Evolutionary conservation across 1,139 yeast genomes (phyloP).

Genomic region (Pichia sp.): DNA sequence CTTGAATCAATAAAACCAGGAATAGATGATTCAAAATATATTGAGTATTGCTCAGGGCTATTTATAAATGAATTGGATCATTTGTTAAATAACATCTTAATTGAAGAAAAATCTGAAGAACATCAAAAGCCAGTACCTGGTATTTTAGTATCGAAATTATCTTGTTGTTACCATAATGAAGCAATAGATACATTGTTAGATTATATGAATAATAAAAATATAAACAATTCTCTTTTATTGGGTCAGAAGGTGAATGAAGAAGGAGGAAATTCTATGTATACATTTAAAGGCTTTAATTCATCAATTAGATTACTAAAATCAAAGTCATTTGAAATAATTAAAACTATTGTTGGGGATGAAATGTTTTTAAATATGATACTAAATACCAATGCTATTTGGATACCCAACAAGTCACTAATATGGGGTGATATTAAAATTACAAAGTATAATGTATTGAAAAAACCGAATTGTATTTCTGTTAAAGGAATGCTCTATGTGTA

Average conservation of each 20-base stretch:
- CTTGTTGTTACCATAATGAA: slow-evolving; percentile 18
- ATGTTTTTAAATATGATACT: slow-evolving; percentile 33
- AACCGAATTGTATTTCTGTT: slow-evolving; percentile 6
- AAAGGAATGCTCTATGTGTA: slow-evolving; percentile 21
- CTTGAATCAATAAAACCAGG: no score
- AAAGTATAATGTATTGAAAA: background rate
- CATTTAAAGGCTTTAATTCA: slow-evolving; percentile 22
- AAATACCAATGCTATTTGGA: slow-evolving; percentile 28
- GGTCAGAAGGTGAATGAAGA: slow-evolving; percentile 22
- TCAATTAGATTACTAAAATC: slow-evolving; percentile 29
- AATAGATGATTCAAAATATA: no score
- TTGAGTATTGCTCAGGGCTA: slow-evolving; percentile 13
- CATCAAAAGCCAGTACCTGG: slow-evolving; percentile 5
- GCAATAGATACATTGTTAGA: slow-evolving; percentile 23
- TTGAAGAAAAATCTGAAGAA: background rate
- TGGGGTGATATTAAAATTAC: slow-evolving; percentile 32
- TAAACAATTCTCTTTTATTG: slow-evolving; percentile 18
- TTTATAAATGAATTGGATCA: background rate
- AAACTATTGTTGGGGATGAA: slow-evolving; percentile 30
- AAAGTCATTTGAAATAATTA: slow-evolving; percentile 35
- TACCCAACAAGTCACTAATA: slow-evolving; percentile 18
- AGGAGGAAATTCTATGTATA: slow-evolving; percentile 6
- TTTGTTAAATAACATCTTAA: slow-evolving; percentile 1
- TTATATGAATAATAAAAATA: slow-evolving; percentile 12
- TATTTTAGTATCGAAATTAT: slow-evolving; percentile 7